A percentile compares a stretch with the other conserved stretches of the same genome.
These are phyloP conservation scores for Kwoniella europaea DNA, from an alignment of 768 basidiomycete species.

Conservation along the genomic window DNA sequence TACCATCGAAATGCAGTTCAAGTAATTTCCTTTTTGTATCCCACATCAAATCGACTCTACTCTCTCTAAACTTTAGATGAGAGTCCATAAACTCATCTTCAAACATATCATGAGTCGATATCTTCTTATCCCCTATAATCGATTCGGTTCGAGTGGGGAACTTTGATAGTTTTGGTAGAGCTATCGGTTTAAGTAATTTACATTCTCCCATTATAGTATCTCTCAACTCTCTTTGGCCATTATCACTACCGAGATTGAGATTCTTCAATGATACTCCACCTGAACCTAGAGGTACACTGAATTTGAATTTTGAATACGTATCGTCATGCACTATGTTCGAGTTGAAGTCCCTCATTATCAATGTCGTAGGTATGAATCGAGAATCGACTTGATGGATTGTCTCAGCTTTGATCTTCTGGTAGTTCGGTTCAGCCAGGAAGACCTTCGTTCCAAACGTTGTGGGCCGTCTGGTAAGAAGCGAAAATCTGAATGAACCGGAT, in stretches of 20 bases:
- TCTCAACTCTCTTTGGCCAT: neutral
- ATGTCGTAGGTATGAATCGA: neutral
- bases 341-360: constrained; percentile 4
- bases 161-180: neutral
- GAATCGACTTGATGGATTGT: neutral
- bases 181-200: constrained; percentile 7
- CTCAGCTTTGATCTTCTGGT: neutral
- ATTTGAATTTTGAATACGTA: no score
- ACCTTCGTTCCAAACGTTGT: neutral
- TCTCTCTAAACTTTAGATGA: constrained; percentile 3
- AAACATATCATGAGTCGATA: neutral
- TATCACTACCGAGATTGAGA: neutral
- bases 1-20: neutral
- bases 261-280: neutral
- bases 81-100: neutral
- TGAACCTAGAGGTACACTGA: neutral
- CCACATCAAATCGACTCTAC: neutral
- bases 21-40: neutral
- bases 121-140: neutral
- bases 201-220: neutral
- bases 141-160: neutral
- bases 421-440: neutral
- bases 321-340: neutral
- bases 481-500: neutral
- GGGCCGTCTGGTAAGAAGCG: neutral